Evolutionary conservation across 2,329 filamentous ascomycete species (phyloP).

Genomic region (Calonectria pseudoreteaudii): DNA sequence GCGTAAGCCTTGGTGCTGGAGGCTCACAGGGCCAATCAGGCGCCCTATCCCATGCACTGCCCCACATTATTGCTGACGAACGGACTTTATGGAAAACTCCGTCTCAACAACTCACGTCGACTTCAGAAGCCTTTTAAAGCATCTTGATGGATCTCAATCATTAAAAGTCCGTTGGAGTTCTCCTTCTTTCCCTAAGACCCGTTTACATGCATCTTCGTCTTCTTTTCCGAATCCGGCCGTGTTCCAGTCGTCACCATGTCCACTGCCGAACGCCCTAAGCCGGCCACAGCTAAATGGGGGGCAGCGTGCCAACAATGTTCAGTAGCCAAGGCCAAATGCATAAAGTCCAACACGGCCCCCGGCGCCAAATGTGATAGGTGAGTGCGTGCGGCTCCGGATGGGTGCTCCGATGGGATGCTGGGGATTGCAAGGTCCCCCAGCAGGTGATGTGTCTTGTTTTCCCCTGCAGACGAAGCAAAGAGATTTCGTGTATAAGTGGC

Average conservation of each 20-base stretch:
- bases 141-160: constrained; percentile 6
- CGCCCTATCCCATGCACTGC: background rate
- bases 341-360: constrained; percentile 52
- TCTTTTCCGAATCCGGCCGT: constrained; percentile 15
- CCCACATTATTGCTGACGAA: background rate
- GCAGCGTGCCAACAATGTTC: constrained; percentile 62
- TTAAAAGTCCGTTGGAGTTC: constrained; percentile 44
- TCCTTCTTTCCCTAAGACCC: constrained; percentile 20
- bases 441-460: constrained; percentile 4
- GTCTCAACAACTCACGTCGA: constrained; percentile 12
- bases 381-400: constrained; percentile 16
- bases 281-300: constrained; percentile 59
- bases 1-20: constrained; percentile 18
- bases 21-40: constrained; percentile 26
- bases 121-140: constrained; percentile 12
- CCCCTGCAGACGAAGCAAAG: constrained; percentile 17
- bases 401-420: background rate
- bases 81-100: constrained; percentile 35
- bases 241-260: constrained; percentile 26
- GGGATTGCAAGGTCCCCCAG: background rate
- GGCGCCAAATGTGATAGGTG: constrained; percentile 60
- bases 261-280: constrained; percentile 42
- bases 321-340: constrained; percentile 62
- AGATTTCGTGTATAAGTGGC: constrained; percentile 25
- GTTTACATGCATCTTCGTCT: constrained; percentile 13